Conservation (phyloP, 2,329 filamentous ascomycete species). For the Fusarium kyushuense region DNA sequence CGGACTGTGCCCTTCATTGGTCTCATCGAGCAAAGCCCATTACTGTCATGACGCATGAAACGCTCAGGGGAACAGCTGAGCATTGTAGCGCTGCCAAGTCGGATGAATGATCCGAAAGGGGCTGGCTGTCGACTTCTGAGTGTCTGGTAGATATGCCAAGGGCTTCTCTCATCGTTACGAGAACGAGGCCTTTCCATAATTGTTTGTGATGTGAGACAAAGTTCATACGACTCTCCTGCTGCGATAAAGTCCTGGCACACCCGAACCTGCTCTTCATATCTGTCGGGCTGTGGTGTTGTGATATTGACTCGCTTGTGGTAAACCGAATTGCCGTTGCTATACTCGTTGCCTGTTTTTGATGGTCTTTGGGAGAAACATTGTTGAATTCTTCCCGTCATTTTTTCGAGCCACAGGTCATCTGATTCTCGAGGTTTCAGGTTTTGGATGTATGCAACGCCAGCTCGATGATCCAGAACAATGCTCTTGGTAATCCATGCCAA, state of each 20-base stretch:
- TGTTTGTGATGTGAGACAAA: slow-evolving; percentile 84
- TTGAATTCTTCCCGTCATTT: slow-evolving; percentile 48
- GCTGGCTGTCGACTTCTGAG: slow-evolving; percentile 81
- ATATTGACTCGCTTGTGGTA: slow-evolving; percentile 45
- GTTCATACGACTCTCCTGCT: slow-evolving; percentile 85
- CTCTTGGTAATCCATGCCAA: slow-evolving; percentile 82
- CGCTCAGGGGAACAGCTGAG: slow-evolving; percentile 89
- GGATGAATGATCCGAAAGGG: slow-evolving; percentile 86
- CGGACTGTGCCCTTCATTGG: slow-evolving; percentile 98
- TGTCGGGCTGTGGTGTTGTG: slow-evolving; percentile 56
- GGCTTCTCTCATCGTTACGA: slow-evolving; percentile 46
- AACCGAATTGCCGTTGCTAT: slow-evolving; percentile 26
- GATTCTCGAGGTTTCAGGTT: slow-evolving; percentile 46
- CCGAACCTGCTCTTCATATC: slow-evolving; percentile 75
- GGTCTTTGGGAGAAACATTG: slow-evolving; percentile 51
- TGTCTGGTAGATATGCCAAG: slow-evolving; percentile 79
- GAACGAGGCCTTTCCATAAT: slow-evolving; percentile 62
- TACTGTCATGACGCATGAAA: slow-evolving; percentile 72
- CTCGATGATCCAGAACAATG: slow-evolving; percentile 79
- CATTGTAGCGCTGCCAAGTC: slow-evolving; percentile 76
- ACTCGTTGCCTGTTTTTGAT: slow-evolving; percentile 9
- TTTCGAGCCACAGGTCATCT: slow-evolving; percentile 51
- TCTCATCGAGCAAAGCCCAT: slow-evolving; percentile 79
- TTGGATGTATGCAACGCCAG: slow-evolving; percentile 74
- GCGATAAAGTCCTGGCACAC: slow-evolving; percentile 78